These are phyloP conservation scores for Lipomyces sp. DNA, from an alignment of 805 yeast species.

Conservation along the genomic window DNA sequence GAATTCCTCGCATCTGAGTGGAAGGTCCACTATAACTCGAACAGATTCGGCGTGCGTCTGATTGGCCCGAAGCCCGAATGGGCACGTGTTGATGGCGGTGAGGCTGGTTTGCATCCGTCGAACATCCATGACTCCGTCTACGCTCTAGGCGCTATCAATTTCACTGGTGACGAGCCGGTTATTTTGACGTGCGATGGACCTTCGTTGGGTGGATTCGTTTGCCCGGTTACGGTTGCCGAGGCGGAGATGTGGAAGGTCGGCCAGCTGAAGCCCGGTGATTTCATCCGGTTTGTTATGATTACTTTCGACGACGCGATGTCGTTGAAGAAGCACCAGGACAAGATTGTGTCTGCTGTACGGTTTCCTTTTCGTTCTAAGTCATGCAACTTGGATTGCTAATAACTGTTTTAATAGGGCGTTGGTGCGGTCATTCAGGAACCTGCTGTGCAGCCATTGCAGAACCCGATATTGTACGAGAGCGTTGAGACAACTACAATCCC, in stretches of 20 bases:
- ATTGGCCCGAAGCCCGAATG: conserved; percentile 95
- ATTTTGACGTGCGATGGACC: conserved; percentile 97
- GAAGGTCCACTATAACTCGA: conserved; percentile 97
- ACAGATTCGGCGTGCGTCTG: conserved; percentile 91
- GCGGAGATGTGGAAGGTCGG: conserved; percentile 99
- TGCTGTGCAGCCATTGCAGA: conserved; percentile 43
- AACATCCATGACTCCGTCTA: conserved; percentile 97
- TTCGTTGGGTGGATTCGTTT: conserved; percentile 94
- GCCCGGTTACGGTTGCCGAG: conserved; percentile 92
- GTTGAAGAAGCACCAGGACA: conserved; percentile 61
- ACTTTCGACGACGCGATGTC: conserved; percentile 62
- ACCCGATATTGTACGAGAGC: conserved; percentile 61
- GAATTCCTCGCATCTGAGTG: conserved; percentile 75
- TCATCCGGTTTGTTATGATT: conserved; percentile 75
- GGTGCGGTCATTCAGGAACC: conserved; percentile 26
- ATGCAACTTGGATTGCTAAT: not conserved
- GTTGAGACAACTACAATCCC: conserved; percentile 55
- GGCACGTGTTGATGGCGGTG: conserved; percentile 97
- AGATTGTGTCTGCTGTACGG: conserved; percentile 22
- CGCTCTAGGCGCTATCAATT: conserved; percentile 93
- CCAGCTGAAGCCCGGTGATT: conserved; percentile 93
- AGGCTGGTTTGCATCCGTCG: conserved; percentile 98
- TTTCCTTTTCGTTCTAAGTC: not conserved
- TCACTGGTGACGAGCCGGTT: conserved; percentile 98
- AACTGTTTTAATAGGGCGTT: conserved; percentile 6